Evolutionary conservation across 192 early-diverging fungal genomes (phyloP).

Genomic region (Fimicolochytrium jonesii): DNA sequence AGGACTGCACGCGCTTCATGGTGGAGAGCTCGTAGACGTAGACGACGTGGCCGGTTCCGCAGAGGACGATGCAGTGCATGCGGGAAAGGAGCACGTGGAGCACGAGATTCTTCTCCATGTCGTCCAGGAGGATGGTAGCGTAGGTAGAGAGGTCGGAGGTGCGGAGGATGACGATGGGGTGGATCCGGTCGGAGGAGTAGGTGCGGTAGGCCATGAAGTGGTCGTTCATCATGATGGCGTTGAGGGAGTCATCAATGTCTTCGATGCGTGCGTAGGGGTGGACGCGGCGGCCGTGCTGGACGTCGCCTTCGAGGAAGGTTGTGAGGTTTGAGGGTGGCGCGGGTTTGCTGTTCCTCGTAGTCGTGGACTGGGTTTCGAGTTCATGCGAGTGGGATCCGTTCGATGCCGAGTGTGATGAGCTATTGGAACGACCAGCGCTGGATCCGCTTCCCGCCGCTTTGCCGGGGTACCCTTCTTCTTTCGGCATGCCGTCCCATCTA

Average conservation of each 20-base stretch:
- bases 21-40: conserved; percentile 8
- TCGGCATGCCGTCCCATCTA: too few relatives aligned
- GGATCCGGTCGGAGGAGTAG: conserved; percentile 4
- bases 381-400: too few relatives aligned
- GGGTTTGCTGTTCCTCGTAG: too few relatives aligned
- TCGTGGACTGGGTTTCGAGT: too few relatives aligned
- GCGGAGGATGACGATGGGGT: conserved; percentile 1
- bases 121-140: conserved; percentile 11
- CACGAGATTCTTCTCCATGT: conserved; percentile 6
- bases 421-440: too few relatives aligned
- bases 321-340: too few relatives aligned
- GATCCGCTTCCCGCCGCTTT: too few relatives aligned
- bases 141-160: neutral
- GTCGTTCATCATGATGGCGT: conserved; percentile 4
- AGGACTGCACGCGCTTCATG: conserved; percentile 4
- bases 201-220: conserved; percentile 11
- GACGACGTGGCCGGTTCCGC: neutral
- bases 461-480: too few relatives aligned
- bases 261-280: neutral
- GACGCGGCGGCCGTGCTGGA: neutral
- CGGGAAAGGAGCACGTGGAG: conserved; percentile 5
- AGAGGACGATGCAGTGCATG: conserved; percentile 2
- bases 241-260: conserved; percentile 10
- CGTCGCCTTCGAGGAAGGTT: too few relatives aligned
- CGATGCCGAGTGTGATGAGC: too few relatives aligned